phyloP scores from a whole-genome alignment of 306 rosid species.

The peach (Prunus persica) region Prunus_persica_NCBIv2 NC_034012.1:17696501-17697000 shows the following conservation, averaged over 20 bases:
- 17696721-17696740: not conserved
- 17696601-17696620: slow-evolving; percentile 43
- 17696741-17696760: not conserved
- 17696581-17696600: slow-evolving; percentile 18
- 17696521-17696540: not conserved
- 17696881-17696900: slow-evolving; percentile 42
- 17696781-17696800: slow-evolving; percentile 67
- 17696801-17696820: slow-evolving; percentile 30
- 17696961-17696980: slow-evolving; percentile 55
- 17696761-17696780: slow-evolving; percentile 7
- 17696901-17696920: slow-evolving; percentile 27
- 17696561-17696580: not conserved
- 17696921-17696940: slow-evolving; percentile 68
- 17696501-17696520: slow-evolving; percentile 44
- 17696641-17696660: slow-evolving; percentile 42
- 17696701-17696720: not conserved
- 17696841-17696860: slow-evolving; percentile 59
- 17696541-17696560: not conserved
- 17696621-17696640: slow-evolving; percentile 52
- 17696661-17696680: slow-evolving; percentile 51
- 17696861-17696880: slow-evolving; percentile 51
- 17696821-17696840: slow-evolving; percentile 49
- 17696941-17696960: slow-evolving; percentile 58
- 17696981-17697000: slow-evolving; percentile 42
- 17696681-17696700: slow-evolving; percentile 12